Percentiles rank a stretch among this genome's conserved stretches.
Evolutionary conservation across 176 grass and related monocot species (phyloP).

Genomic region (Ananas comosus): DNA sequence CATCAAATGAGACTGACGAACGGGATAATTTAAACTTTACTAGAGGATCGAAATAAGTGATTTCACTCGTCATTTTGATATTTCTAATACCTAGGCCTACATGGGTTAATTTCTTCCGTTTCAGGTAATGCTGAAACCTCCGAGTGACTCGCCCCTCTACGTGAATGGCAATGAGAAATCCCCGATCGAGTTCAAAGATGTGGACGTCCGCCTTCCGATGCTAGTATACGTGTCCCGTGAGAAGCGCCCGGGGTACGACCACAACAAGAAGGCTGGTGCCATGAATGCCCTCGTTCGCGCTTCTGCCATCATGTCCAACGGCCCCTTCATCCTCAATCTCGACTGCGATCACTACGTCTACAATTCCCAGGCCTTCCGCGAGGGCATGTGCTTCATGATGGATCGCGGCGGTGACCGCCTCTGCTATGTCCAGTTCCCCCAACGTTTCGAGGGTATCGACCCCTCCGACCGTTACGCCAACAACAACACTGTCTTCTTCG

Average conservation of each 20-base stretch:
- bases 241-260: slow-evolving; percentile 7
- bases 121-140: slow-evolving; percentile 11
- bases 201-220: slow-evolving; percentile 5
- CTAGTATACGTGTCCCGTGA: slow-evolving; percentile 13
- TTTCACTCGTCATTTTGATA: too few relatives aligned
- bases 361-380: slow-evolving; percentile 7
- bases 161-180: background rate
- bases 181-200: background rate
- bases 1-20: too few relatives aligned
- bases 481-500: slow-evolving; percentile 4
- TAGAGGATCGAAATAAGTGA: too few relatives aligned
- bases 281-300: slow-evolving; percentile 15
- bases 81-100: too few relatives aligned
- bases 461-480: slow-evolving; percentile 9
- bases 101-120: background rate
- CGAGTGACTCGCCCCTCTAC: background rate
- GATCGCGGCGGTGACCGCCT: background rate
- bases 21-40: too few relatives aligned
- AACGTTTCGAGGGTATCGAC: slow-evolving; percentile 12
- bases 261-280: slow-evolving; percentile 17
- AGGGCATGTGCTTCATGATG: slow-evolving; percentile 23
- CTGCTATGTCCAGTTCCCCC: slow-evolving; percentile 18
- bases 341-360: slow-evolving; percentile 14
- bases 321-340: slow-evolving; percentile 14
- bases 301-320: slow-evolving; percentile 9